A percentile compares a stretch with the other conserved stretches of the same genome.
These are phyloP conservation scores for Oxyria digyna DNA, from an alignment of 148 eudicot species.

Conservation along the genomic window DNA sequence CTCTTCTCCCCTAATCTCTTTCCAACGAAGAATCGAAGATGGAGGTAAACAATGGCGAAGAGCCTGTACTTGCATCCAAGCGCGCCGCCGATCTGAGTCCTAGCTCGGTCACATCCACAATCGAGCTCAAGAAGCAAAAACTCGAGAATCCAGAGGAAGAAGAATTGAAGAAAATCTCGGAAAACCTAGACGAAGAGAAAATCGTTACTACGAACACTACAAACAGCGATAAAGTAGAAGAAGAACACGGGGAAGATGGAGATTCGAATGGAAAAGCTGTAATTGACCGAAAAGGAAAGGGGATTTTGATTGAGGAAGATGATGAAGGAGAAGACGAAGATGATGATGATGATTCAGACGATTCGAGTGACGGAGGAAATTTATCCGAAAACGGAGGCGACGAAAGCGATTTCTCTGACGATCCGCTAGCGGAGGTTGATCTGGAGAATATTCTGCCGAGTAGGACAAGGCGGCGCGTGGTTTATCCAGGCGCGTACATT, in stretches of 20 bases:
- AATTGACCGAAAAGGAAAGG: slow-evolving; percentile 9
- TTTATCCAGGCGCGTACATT: slow-evolving; percentile 30
- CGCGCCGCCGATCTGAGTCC: slow-evolving; percentile 5
- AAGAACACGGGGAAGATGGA: neutral
- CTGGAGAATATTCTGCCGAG: slow-evolving; percentile 74
- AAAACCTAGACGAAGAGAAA: slow-evolving; percentile 3
- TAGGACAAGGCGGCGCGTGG: slow-evolving; percentile 42
- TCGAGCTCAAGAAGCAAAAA: slow-evolving; percentile 5
- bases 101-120: neutral
- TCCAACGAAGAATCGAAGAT: neutral
- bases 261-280: slow-evolving; percentile 8
- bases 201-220: neutral
- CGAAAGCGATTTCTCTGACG: slow-evolving; percentile 49
- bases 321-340: neutral
- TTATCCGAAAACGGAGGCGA: neutral
- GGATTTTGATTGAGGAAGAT: slow-evolving; percentile 8
- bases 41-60: slow-evolving; percentile 5
- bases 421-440: slow-evolving; percentile 82
- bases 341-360: neutral
- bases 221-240: neutral
- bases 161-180: neutral
- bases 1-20: neutral
- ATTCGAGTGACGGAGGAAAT: slow-evolving; percentile 3
- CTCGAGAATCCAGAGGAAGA: neutral
- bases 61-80: neutral